Evolutionary conservation across 2,329 filamentous ascomycete genomes (phyloP), one percentile per base, ranked within the genome.

Genomic region (Dactylellina parvicollis): DNA sequence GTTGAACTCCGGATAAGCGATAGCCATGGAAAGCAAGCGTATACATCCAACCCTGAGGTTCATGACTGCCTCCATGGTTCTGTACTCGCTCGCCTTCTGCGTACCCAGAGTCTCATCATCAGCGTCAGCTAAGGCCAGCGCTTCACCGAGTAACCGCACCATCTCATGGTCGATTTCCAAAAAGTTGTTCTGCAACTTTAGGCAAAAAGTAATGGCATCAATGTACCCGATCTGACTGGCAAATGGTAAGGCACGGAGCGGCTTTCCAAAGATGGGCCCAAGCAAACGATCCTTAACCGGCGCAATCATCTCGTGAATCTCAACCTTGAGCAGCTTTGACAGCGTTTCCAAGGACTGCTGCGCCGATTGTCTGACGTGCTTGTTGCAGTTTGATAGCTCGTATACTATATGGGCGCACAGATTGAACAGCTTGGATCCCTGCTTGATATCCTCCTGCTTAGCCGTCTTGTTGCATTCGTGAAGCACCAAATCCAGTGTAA

Each of bases 181-280:
- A 78, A 97, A 94, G 76, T 95, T 90, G 52, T 90, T 88, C 80
- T 96, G 94, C 52, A 99, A 85, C 65, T 90, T 89, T 83, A 99
- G 87, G 79, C 96, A 96, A 81, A 96, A 99, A 0, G 92, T 96
- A 79, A 99, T 92, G 0, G 95, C 95, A 80, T 99, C 96, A 77
- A 99, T 97, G 79, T 96, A 98, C 2, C 95, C 96, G 76, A 99
- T 99, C 82, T 99, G 96, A 1, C 92, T 94, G 3, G 92, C 86
- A 79, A 99, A 99, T 0, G 95, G 95, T 74, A 99, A 83, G 0
- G 95, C 96, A 74, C 95, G 87, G 18, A 99, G 82, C 12, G 95
- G 95, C 80, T 99, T 99, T 76, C 92, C 91, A 83, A 95, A 99
- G 50, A 99, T 97, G 0, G 93, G 92, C 71, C 89, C 86, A n/a